A percentile compares a stretch with the other conserved stretches of the same genome.
These are phyloP conservation scores for Candida anutae DNA, from an alignment of 1,139 yeast species.

Conservation along the genomic window DNA sequence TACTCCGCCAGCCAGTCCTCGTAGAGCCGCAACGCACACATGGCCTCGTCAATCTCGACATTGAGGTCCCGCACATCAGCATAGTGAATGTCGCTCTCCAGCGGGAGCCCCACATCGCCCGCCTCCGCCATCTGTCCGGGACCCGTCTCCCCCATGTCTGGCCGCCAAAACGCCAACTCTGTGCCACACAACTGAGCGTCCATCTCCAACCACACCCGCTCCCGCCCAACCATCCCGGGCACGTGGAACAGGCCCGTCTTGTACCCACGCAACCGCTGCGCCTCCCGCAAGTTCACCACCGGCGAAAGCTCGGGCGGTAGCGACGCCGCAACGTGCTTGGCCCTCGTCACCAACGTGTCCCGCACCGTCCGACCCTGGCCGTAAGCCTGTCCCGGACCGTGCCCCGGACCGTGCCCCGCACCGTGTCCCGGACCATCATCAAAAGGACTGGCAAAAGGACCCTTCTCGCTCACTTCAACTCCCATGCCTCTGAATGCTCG, in stretches of 20 bases:
- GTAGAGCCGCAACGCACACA: conserved; percentile 25
- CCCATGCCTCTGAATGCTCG: no score
- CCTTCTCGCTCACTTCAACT: no score
- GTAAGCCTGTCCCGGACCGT: no score
- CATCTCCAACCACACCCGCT: conserved; percentile 26
- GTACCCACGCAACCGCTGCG: conserved; percentile 35
- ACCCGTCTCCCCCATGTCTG: conserved; percentile 17
- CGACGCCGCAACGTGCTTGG: conserved; percentile 14
- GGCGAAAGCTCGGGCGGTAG: conserved; percentile 36
- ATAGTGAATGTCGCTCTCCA: conserved; percentile 36
- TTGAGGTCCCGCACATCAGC: conserved; percentile 43
- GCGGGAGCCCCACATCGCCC: neutral
- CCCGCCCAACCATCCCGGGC: conserved; percentile 11
- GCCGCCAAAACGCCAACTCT: conserved; percentile 44
- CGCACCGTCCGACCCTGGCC: no score
- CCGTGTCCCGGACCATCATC: no score
- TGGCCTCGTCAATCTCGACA: conserved; percentile 14
- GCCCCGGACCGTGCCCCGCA: no score
- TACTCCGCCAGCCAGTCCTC: conserved; percentile 30
- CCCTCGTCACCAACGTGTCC: neutral
- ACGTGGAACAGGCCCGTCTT: conserved; percentile 25
- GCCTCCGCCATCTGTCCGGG: conserved; percentile 17
- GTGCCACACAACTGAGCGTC: conserved; percentile 44
- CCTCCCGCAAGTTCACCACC: conserved; percentile 33
- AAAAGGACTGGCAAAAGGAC: no score